Percentiles rank a stretch among this genome's conserved stretches.
Conservation (phyloP, 2,329 filamentous ascomycete species). For the Purpureocillium takamizusanense region DNA sequence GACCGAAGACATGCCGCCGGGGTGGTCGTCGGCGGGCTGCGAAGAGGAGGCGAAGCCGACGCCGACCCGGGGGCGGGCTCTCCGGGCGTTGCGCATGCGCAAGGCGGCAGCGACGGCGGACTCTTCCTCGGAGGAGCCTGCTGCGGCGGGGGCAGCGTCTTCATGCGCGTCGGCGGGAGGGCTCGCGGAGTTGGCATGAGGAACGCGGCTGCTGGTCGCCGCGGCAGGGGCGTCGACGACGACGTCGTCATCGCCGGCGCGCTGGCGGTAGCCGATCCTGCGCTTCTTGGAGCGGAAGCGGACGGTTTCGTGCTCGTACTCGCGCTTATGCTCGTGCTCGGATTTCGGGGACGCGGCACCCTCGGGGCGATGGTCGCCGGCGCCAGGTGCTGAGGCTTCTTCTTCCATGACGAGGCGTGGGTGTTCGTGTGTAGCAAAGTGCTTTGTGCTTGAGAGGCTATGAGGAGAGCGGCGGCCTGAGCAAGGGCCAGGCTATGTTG, state of each 20-base stretch:
- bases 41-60: slow-evolving; percentile 42
- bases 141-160: not conserved
- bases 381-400: no score
- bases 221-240: not conserved
- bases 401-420: no score
- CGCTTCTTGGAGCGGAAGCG: slow-evolving; percentile 53
- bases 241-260: slow-evolving; percentile 19
- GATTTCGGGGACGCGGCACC: slow-evolving; percentile 1
- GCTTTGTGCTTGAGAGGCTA: no score
- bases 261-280: slow-evolving; percentile 45
- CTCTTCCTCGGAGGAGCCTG: slow-evolving; percentile 15
- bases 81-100: slow-evolving; percentile 42
- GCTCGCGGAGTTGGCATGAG: not conserved
- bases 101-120: slow-evolving; percentile 38
- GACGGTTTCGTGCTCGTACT: slow-evolving; percentile 22
- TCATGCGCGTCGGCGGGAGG: not conserved
- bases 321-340: not conserved
- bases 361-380: no score
- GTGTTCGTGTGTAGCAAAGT: no score
- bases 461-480: no score
- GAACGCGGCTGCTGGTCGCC: no score
- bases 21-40: slow-evolving; percentile 4
- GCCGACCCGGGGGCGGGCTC: slow-evolving; percentile 36
- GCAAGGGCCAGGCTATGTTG: no score
- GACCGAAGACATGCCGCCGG: not conserved